These are phyloP conservation scores for Taphrina deformans DNA, from an alignment of 1,139 yeast species.

Conservation along the genomic window DNA sequence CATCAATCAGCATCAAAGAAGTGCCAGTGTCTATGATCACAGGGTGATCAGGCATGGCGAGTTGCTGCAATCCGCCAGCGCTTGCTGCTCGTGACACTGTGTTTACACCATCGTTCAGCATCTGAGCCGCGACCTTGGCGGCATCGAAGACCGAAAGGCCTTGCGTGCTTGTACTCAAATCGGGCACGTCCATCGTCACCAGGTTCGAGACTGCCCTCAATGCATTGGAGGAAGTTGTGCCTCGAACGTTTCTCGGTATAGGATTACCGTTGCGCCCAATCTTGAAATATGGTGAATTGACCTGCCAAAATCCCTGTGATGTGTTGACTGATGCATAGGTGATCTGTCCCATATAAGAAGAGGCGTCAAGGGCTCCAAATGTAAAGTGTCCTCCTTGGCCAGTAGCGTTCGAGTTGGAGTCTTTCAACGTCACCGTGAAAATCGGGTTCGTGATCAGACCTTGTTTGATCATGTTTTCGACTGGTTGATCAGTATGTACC, in stretches of 20 bases:
- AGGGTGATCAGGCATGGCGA: constrained; percentile 58
- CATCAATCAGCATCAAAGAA: constrained; percentile 58
- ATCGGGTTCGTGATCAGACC: constrained; percentile 15
- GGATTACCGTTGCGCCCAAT: constrained; percentile 89
- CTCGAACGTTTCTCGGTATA: constrained; percentile 53
- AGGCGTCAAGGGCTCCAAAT: constrained; percentile 47
- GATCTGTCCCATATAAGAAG: constrained; percentile 25
- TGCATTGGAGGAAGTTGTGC: background rate
- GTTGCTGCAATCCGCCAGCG: constrained; percentile 13
- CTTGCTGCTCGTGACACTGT: background rate
- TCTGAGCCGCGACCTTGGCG: constrained; percentile 10
- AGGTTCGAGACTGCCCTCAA: background rate
- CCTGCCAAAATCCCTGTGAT: constrained; percentile 99
- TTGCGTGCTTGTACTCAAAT: background rate
- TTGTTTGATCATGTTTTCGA: constrained; percentile 30
- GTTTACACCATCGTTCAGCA: background rate
- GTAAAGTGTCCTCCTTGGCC: constrained; percentile 78
- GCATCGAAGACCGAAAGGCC: constrained; percentile 24
- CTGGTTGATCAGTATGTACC: background rate
- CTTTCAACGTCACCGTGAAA: constrained; percentile 12
- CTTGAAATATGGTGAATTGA: constrained; percentile 81
- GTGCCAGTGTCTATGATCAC: constrained; percentile 95
- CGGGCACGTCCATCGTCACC: background rate
- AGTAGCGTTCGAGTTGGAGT: constrained; percentile 18
- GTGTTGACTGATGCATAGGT: constrained; percentile 68